These are phyloP conservation scores for Selaginella tamariscina DNA, from an alignment of 75 land plant species.

Conservation along the genomic window DNA sequence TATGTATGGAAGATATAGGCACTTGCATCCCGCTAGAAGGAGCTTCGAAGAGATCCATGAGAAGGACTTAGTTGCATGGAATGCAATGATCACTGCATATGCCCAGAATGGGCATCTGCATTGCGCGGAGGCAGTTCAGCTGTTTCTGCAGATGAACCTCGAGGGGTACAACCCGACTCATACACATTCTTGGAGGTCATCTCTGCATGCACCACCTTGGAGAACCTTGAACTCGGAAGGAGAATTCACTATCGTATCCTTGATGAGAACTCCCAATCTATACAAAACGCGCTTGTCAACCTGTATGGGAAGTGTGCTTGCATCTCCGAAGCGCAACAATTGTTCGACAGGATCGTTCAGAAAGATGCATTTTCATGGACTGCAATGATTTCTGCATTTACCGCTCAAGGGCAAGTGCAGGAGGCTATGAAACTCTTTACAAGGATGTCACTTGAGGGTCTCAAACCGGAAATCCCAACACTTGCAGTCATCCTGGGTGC, in stretches of 20 bases:
- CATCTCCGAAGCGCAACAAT: not conserved
- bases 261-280: not conserved
- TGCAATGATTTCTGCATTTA: conserved; percentile 7
- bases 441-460: not conserved
- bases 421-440: conserved; percentile 1
- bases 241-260: conserved; percentile 27
- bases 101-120: conserved; percentile 22
- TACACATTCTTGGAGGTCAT: conserved; percentile 31
- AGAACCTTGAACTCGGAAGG: conserved; percentile 21
- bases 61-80: not conserved
- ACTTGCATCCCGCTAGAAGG: not conserved
- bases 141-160: conserved; percentile 17
- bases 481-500: not conserved
- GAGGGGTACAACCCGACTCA: conserved; percentile 25
- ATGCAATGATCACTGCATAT: not conserved
- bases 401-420: not conserved
- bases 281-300: not conserved
- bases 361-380: not conserved
- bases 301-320: not conserved
- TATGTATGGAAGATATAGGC: not conserved
- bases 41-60: not conserved
- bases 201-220: conserved; percentile 28
- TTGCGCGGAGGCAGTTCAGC: conserved; percentile 20
- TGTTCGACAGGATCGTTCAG: not conserved
- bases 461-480: not conserved